A percentile compares a stretch with the other conserved stretches of the same genome.
Evolutionary conservation across 306 rosid genomes (phyloP).

Genomic region (Neltuma alba): DNA sequence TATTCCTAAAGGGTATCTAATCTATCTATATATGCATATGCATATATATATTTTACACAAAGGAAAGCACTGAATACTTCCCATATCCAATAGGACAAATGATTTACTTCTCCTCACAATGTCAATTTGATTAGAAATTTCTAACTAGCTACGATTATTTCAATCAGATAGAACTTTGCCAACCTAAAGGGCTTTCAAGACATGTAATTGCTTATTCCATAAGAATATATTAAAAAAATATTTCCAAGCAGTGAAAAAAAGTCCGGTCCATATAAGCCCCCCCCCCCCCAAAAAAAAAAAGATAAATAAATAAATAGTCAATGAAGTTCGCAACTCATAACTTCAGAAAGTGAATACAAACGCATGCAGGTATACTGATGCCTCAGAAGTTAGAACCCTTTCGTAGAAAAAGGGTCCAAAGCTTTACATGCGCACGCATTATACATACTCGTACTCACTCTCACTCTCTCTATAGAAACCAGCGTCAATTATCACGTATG

Average conservation of each 20-base stretch:
- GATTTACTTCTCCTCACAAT: conserved; percentile 8
- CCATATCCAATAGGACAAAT: not conserved
- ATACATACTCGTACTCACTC: too few species aligned
- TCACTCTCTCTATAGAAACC: not conserved
- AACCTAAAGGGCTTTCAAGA: not conserved
- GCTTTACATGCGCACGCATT: not conserved
- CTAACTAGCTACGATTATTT: not conserved
- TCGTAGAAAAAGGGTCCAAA: not conserved
- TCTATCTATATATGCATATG: not conserved
- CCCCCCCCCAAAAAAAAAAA: too few species aligned
- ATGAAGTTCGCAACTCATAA: not conserved
- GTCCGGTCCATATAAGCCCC: not conserved
- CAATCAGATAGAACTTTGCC: not conserved
- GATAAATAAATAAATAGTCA: too few species aligned
- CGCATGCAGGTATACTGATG: not conserved
- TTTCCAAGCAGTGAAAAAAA: not conserved
- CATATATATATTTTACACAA: too few species aligned
- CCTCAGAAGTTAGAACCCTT: not conserved
- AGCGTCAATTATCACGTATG: not conserved
- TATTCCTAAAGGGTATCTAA: not conserved
- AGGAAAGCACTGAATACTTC: conserved; percentile 4
- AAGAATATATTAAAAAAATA: not conserved
- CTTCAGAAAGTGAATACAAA: not conserved
- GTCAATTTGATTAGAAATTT: conserved; percentile 10
- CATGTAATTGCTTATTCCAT: not conserved